Conservation (phyloP, 805 yeast genomes). For the Zygotorulaspora florentina region DNA sequence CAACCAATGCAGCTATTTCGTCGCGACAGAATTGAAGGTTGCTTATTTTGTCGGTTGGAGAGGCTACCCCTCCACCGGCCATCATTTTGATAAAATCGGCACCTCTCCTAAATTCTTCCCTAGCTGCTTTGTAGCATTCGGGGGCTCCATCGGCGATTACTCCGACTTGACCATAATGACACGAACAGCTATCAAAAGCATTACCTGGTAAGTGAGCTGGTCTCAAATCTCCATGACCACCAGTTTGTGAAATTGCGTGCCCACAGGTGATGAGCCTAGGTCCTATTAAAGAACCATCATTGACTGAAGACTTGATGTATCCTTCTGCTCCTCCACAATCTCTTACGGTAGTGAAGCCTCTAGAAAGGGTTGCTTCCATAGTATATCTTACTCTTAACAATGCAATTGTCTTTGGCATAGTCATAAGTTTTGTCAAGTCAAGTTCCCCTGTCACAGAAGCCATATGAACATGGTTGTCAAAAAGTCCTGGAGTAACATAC, state of each 20-base stretch:
- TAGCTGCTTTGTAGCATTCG: slow-evolving; percentile 12
- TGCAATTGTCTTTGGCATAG: slow-evolving; percentile 11
- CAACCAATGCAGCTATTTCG: slow-evolving; percentile 12
- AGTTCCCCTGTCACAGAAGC: slow-evolving; percentile 11
- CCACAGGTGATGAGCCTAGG: slow-evolving; percentile 14
- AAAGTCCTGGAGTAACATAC: slow-evolving; percentile 11
- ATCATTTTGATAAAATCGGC: slow-evolving; percentile 14
- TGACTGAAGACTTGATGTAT: slow-evolving; percentile 9
- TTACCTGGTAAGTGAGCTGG: slow-evolving; percentile 8
- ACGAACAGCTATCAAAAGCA: slow-evolving; percentile 12
- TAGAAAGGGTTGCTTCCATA: slow-evolving; percentile 11
- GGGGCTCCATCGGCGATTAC: slow-evolving; percentile 13
- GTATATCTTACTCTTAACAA: slow-evolving; percentile 11
- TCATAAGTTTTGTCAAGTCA: slow-evolving; percentile 4
- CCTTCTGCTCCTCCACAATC: slow-evolving; percentile 17
- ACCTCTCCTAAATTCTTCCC: slow-evolving; percentile 15
- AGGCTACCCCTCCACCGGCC: slow-evolving; percentile 16
- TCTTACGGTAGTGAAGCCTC: slow-evolving; percentile 13
- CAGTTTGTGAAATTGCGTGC: slow-evolving; percentile 16
- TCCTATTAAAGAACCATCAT: slow-evolving; percentile 9
- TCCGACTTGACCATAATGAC: slow-evolving; percentile 10
- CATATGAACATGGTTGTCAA: slow-evolving; percentile 15
- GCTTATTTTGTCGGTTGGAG: slow-evolving; percentile 14
- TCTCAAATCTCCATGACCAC: slow-evolving; percentile 15
- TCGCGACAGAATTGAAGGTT: slow-evolving; percentile 14